Evolutionary conservation across 192 early-diverging fungal species (phyloP).

Genomic region (Coemansia guatemalensis): DNA sequence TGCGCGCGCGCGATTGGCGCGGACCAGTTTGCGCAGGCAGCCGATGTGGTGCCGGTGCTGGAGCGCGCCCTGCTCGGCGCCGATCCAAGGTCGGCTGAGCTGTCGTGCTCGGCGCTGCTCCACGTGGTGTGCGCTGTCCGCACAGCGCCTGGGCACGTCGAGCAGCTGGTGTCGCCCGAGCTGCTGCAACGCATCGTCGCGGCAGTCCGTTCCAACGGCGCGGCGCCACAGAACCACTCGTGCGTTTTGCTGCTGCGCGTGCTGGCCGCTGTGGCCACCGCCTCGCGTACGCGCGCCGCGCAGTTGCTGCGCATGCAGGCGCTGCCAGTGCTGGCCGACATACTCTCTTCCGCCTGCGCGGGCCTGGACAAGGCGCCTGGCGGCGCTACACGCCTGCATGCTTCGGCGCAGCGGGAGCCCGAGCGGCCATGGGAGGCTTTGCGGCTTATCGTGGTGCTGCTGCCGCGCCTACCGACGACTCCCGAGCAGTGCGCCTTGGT

Average conservation of each 20-base stretch:
- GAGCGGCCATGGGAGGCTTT: slow-evolving; percentile 38
- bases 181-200: slow-evolving; percentile 59
- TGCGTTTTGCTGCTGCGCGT: slow-evolving; percentile 19
- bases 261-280: slow-evolving; percentile 11
- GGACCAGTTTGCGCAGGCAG: slow-evolving; percentile 59
- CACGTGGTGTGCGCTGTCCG: slow-evolving; percentile 66
- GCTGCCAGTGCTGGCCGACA: slow-evolving; percentile 10
- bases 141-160: slow-evolving; percentile 53
- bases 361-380: not conserved
- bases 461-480: slow-evolving; percentile 25
- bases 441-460: slow-evolving; percentile 18
- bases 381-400: not conserved
- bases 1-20: slow-evolving; percentile 57
- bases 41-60: slow-evolving; percentile 70
- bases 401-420: slow-evolving; percentile 10
- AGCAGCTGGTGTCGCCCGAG: slow-evolving; percentile 59
- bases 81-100: slow-evolving; percentile 74
- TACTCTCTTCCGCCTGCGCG: not conserved
- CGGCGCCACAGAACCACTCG: slow-evolving; percentile 14
- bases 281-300: slow-evolving; percentile 18
- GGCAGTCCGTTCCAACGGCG: slow-evolving; percentile 55
- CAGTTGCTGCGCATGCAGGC: slow-evolving; percentile 23
- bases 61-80: slow-evolving; percentile 66
- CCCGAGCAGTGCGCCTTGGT: not conserved
- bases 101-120: slow-evolving; percentile 63